Conservation (phyloP, 495 filamentous ascomycete species). For the Letharia columbiana region DNA sequence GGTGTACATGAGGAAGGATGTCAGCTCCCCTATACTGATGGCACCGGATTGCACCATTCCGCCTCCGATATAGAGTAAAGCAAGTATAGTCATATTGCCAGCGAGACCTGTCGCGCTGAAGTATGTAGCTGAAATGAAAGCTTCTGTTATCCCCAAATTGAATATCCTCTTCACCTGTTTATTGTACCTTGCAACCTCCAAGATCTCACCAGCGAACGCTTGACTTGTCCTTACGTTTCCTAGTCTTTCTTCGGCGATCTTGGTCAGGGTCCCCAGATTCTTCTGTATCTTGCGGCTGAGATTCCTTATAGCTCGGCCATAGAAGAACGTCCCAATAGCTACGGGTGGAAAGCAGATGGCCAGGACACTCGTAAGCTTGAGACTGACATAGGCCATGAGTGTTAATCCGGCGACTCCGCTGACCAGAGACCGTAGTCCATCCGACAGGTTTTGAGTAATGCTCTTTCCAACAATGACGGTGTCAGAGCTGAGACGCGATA, state of each 20-base stretch:
- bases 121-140: conserved; percentile 81
- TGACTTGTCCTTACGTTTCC: conserved; percentile 95
- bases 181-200: conserved; percentile 87
- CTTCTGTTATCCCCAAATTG: conserved; percentile 72
- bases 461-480: conserved; percentile 97
- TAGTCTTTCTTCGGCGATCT: conserved; percentile 91
- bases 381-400: conserved; percentile 86
- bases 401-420: conserved; percentile 81
- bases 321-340: conserved; percentile 83
- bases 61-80: conserved; percentile 84
- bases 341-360: conserved; percentile 83
- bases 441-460: conserved; percentile 94
- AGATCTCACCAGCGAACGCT: conserved; percentile 84
- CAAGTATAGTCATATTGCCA: conserved; percentile 91
- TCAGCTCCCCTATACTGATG: conserved; percentile 84
- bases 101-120: conserved; percentile 80
- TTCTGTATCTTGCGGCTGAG: conserved; percentile 85
- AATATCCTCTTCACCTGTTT: conserved; percentile 87
- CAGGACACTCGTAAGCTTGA: conserved; percentile 82
- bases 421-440: conserved; percentile 80
- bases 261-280: conserved; percentile 82
- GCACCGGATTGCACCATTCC: conserved; percentile 77
- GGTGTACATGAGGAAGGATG: conserved; percentile 98
- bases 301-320: conserved; percentile 77
- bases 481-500: conserved; percentile 89